Evolutionary conservation across 176 grass and related monocot genomes (phyloP).

Genomic region (Oryza glumipatula): DNA sequence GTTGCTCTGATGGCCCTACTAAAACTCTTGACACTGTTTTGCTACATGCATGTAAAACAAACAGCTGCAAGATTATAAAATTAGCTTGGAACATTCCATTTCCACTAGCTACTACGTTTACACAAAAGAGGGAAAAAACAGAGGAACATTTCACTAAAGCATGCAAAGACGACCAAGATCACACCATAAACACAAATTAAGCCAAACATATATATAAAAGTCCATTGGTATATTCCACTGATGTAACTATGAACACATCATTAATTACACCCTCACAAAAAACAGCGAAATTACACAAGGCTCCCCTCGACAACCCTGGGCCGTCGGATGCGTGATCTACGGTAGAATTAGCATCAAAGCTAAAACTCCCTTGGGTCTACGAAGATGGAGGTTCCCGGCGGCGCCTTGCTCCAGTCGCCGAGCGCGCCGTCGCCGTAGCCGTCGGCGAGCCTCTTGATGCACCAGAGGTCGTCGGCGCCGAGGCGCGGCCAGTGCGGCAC

Average conservation of each 20-base stretch:
- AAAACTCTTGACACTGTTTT: neutral
- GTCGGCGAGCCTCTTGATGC: constrained; percentile 72
- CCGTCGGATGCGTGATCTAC: neutral
- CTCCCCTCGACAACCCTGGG: neutral
- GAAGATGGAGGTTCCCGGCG: constrained; percentile 65
- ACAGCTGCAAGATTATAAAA: neutral
- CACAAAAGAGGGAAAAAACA: neutral
- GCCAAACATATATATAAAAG: neutral
- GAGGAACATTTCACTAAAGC: neutral
- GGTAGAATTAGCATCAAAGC: neutral
- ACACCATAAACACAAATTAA: neutral
- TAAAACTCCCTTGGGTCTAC: constrained; percentile 92
- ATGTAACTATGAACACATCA: neutral
- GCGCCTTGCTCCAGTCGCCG: constrained; percentile 76
- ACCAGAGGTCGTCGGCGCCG: constrained; percentile 84
- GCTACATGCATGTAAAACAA: neutral
- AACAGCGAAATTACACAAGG: neutral
- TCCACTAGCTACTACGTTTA: neutral
- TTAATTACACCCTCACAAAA: neutral
- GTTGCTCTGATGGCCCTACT: neutral
- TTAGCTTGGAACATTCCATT: constrained; percentile 10
- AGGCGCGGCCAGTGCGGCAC: constrained; percentile 70
- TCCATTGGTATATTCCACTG: neutral
- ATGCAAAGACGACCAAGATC: neutral
- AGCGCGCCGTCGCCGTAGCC: constrained; percentile 48